These are phyloP conservation scores for Colletotrichum salicis DNA, from an alignment of 2,329 filamentous ascomycete genomes.

Conservation along the genomic window DNA sequence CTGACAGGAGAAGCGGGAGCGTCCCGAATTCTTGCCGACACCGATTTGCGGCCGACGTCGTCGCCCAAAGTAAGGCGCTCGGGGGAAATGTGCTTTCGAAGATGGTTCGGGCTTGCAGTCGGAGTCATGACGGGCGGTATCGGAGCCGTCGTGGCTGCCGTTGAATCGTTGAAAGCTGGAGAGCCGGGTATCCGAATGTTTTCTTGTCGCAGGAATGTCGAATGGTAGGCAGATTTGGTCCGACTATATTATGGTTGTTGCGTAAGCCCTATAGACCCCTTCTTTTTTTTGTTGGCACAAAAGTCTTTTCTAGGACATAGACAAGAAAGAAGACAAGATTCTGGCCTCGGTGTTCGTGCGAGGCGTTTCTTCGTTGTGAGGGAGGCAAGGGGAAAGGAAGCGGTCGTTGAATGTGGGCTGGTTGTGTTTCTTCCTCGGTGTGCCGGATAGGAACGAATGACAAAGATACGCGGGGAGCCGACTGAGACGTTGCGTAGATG, in stretches of 20 bases:
- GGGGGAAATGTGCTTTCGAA: slow-evolving; percentile 46
- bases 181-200: not conserved
- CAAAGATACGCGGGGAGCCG: not conserved
- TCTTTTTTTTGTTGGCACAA: not conserved
- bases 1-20: slow-evolving; percentile 66
- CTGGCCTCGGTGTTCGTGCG: not conserved
- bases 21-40: slow-evolving; percentile 59
- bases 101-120: slow-evolving; percentile 41
- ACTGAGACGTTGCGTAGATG: not conserved
- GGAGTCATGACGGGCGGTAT: slow-evolving; percentile 46
- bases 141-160: slow-evolving; percentile 35
- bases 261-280: not conserved
- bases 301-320: slow-evolving; percentile 1
- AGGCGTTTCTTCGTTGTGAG: slow-evolving; percentile 1
- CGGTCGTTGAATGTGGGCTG: not conserved
- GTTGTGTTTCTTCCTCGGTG: not conserved
- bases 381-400: not conserved
- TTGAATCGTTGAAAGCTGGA: not conserved
- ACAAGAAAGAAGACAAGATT: not conserved
- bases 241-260: not conserved
- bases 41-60: slow-evolving; percentile 46
- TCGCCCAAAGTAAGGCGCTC: slow-evolving; percentile 43
- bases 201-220: not conserved
- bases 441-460: slow-evolving; percentile 11
- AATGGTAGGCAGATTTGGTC: not conserved